Evolutionary conservation across 345 rosid genomes (phyloP).

Genomic region (Salix purpurea): DNA sequence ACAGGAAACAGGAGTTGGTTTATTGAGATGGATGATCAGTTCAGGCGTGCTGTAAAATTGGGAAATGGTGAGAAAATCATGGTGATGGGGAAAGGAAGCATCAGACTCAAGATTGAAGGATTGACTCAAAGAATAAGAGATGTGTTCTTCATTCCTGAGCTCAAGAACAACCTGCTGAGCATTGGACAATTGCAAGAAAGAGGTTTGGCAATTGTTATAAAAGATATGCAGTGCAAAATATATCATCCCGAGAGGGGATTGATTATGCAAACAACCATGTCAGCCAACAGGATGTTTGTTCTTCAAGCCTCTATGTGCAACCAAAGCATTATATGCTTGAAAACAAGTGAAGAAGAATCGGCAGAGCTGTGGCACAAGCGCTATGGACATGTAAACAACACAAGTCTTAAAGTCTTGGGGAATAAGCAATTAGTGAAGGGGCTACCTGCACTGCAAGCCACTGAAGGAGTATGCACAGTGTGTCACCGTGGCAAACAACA

Average conservation of each 20-base stretch:
- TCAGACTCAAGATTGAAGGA: neutral
- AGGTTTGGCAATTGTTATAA: neutral
- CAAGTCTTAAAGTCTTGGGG: neutral
- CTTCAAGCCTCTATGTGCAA: neutral
- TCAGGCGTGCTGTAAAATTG: neutral
- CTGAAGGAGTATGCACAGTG: too few relatives aligned
- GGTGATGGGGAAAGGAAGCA: neutral
- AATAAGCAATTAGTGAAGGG: too few relatives aligned
- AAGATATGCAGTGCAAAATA: neutral
- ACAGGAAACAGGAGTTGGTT: neutral
- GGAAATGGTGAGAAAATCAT: neutral
- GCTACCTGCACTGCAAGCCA: too few relatives aligned
- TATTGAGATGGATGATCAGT: neutral
- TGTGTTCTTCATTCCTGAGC: neutral
- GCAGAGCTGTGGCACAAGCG: neutral
- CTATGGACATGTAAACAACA: neutral
- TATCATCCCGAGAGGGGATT: neutral
- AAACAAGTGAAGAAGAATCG: neutral
- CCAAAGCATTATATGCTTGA: rapidly evolving
- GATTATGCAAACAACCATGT: neutral
- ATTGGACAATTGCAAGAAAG: neutral
- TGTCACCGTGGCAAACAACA: too few relatives aligned
- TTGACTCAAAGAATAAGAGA: neutral
- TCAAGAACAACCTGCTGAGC: neutral
- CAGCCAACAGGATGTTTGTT: neutral